A percentile compares a stretch with the other conserved stretches of the same genome.
Evolutionary conservation across 257 asterid species (phyloP).

Genomic region (Petunia secreta): DNA sequence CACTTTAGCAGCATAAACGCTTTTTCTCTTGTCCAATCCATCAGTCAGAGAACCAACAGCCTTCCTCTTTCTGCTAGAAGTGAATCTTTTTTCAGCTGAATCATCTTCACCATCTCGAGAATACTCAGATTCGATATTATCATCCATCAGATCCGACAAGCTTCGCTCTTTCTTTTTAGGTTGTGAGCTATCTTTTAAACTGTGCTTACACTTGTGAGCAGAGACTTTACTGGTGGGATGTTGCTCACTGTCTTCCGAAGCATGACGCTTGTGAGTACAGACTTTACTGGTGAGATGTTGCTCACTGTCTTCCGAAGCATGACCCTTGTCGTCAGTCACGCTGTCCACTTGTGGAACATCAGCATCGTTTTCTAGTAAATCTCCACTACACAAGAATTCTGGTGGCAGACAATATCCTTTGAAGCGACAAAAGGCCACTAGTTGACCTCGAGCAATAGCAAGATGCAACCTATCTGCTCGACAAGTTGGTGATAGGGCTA

Average conservation of each 20-base stretch:
- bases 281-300: constrained; percentile 22
- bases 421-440: constrained; percentile 64
- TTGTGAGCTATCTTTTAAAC: constrained; percentile 49
- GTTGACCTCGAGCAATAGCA: constrained; percentile 68
- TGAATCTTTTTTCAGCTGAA: constrained; percentile 37
- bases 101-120: constrained; percentile 63
- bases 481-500: constrained; percentile 62
- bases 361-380: constrained; percentile 50
- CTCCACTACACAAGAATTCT: constrained; percentile 52
- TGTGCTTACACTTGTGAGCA: constrained; percentile 50
- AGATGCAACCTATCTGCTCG: constrained; percentile 66
- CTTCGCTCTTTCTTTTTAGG: constrained; percentile 68
- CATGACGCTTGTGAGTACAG: constrained; percentile 40
- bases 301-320: constrained; percentile 27
- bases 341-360: constrained; percentile 35
- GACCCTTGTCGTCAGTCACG: constrained; percentile 25
- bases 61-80: constrained; percentile 60
- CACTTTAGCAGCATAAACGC: constrained; percentile 58
- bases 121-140: constrained; percentile 33
- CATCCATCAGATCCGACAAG: constrained; percentile 60
- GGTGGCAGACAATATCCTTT: constrained; percentile 62
- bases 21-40: constrained; percentile 53
- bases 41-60: constrained; percentile 54
- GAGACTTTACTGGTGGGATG: constrained; percentile 22
- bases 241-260: constrained; percentile 23